Conservation (phyloP, 1,139 yeast genomes). For the Sugiyamaella grinbergsii region DNA sequence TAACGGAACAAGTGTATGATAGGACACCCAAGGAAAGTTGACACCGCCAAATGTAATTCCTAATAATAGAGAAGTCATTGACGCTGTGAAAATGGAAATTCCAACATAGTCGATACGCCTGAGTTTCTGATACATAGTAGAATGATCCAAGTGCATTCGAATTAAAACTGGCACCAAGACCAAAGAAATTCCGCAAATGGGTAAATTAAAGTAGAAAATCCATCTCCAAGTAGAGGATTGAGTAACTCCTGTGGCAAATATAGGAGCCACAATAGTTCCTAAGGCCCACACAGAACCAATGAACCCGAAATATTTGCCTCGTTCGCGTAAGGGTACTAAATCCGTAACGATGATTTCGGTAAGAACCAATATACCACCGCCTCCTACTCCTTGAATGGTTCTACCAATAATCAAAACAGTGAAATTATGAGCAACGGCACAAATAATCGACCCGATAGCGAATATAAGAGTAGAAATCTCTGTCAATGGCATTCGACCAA, state of each 20-base stretch:
- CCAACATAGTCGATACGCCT: conserved; percentile 48
- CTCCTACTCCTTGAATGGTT: conserved; percentile 70
- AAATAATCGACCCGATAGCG: conserved; percentile 50
- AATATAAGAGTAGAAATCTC: conserved; percentile 32
- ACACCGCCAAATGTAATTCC: conserved; percentile 57
- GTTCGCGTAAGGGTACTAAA: conserved; percentile 56
- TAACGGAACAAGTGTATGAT: conserved; percentile 55
- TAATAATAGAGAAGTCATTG: conserved; percentile 41
- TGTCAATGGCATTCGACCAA: conserved; percentile 33
- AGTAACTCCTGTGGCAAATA: conserved; percentile 60
- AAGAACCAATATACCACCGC: conserved; percentile 65
- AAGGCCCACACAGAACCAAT: conserved; percentile 57
- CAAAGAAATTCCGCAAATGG: conserved; percentile 63
- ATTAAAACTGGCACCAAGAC: conserved; percentile 50
- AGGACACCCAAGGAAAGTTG: conserved; percentile 53
- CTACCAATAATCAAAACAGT: conserved; percentile 66
- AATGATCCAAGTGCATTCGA: conserved; percentile 54
- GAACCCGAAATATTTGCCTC: conserved; percentile 47
- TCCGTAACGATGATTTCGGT: conserved; percentile 62
- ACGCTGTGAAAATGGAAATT: conserved; percentile 35
- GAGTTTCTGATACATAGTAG: conserved; percentile 47
- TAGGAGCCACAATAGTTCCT: conserved; percentile 64
- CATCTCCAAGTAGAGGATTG: conserved; percentile 70
- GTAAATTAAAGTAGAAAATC: conserved; percentile 72
- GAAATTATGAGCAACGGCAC: conserved; percentile 61